Evolutionary conservation across 805 yeast genomes (phyloP).

Genomic region (Wickerhamiella kurtzmanii): DNA sequence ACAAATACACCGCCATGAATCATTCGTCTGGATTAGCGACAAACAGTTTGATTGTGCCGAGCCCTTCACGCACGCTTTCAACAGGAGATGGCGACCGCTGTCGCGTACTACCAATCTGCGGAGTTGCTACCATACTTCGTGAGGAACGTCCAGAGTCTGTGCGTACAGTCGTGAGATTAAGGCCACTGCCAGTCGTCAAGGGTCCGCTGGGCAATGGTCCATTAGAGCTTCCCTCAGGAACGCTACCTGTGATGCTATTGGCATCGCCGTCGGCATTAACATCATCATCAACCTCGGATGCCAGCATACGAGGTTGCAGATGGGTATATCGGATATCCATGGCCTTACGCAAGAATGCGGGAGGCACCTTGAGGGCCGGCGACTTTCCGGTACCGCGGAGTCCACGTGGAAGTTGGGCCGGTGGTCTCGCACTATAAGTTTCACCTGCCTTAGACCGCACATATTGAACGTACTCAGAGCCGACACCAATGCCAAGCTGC

Average conservation of each 20-base stretch:
- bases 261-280: slow-evolving; percentile 23
- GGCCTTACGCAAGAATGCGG: slow-evolving; percentile 23
- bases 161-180: neutral
- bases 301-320: slow-evolving; percentile 47
- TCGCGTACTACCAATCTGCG: neutral
- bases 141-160: neutral
- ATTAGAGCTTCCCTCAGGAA: neutral
- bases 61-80: slow-evolving; percentile 24
- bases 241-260: neutral
- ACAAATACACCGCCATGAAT: too few relatives aligned
- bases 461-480: slow-evolving; percentile 23
- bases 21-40: slow-evolving; percentile 29
- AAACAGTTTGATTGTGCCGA: slow-evolving; percentile 25
- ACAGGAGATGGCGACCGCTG: slow-evolving; percentile 15
- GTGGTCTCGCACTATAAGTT: slow-evolving; percentile 18
- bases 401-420: slow-evolving; percentile 19
- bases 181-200: slow-evolving; percentile 4
- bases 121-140: neutral
- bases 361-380: slow-evolving; percentile 16
- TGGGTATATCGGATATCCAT: slow-evolving; percentile 29
- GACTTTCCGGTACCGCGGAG: slow-evolving; percentile 8
- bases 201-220: neutral
- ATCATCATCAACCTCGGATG: slow-evolving; percentile 61
- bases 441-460: slow-evolving; percentile 22
- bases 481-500: slow-evolving; percentile 21